Base-by-base conservation (phyloP, 495 filamentous ascomycete species). In the Penicillium lagena region DNA sequence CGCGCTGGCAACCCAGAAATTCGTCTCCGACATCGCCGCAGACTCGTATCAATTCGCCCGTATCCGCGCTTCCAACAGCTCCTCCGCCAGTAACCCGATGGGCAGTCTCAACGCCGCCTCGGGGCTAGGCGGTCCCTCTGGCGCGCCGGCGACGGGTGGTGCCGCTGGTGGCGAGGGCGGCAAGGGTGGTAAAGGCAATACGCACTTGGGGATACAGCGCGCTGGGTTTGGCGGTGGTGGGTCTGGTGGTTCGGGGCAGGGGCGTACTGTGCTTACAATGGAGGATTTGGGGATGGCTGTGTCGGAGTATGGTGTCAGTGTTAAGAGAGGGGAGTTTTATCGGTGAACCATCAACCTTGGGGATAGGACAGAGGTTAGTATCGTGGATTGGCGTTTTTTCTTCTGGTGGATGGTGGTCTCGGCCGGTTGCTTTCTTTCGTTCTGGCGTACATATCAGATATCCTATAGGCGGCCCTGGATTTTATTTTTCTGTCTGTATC, bases 231-330 rank as follows among this genome's bases (percentile, higher is more conserved):
- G 90, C 9, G 91, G 90, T 53, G 93, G 91, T 49, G 93, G 91
- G 0, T 86, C 86, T 40, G 94, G 90, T 17, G 89, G 90, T 0
- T 86, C 85, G 35, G 72, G 71, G 7, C 87, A 93, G 66, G 93
- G 91, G 34, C 78, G 91, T 40, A 96, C 93, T 31, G 93, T 98
- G 50, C 68, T 98, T 46, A 97, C 94, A 7, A 97, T 98, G 93
- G 93, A 98, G 70, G 93, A 98, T 75, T 62, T 98, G 56, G 93
- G 93, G 2, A 96, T 95, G 86, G 93, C 93, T 7, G 93, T 96
- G 13, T 85, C 86, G 0, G 93, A 97, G 70, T 97, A 96, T 69
- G 93, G 94, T 0, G 90, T 97, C 40, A 97, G 94, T 64, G 85
- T 96, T 10, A 95, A 90, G 80, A 73, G 93, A 45, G 91, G 90